Conservation (phyloP, 2,329 filamentous ascomycete genomes). For the Calonectria hongkongensis region DNA sequence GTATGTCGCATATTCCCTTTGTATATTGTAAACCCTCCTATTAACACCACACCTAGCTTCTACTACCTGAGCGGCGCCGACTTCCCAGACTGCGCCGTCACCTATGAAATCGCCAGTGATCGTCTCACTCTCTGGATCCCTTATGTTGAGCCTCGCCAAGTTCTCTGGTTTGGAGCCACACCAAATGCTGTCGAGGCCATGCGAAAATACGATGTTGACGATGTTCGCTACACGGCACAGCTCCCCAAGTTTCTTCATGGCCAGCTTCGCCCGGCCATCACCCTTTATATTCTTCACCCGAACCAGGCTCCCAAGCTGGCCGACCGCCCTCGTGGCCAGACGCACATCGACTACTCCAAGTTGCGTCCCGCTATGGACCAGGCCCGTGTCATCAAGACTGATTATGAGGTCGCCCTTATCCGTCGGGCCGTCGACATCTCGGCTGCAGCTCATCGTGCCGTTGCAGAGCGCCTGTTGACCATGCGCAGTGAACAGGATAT, state of each 20-base stretch:
- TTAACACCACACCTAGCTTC: slow-evolving; percentile 65
- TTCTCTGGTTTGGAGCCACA: slow-evolving; percentile 79
- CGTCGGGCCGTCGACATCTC: slow-evolving; percentile 88
- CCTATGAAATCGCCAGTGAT: slow-evolving; percentile 76
- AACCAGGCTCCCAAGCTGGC: slow-evolving; percentile 62
- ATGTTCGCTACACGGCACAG: slow-evolving; percentile 77
- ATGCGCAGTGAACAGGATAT: slow-evolving; percentile 88
- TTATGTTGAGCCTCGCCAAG: slow-evolving; percentile 75
- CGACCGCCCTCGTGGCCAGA: slow-evolving; percentile 61
- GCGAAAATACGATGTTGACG: slow-evolving; percentile 80
- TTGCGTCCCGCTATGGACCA: slow-evolving; percentile 85
- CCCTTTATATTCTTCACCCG: slow-evolving; percentile 68
- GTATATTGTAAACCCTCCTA: neutral
- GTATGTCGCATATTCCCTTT: slow-evolving; percentile 61
- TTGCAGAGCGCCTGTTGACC: slow-evolving; percentile 77
- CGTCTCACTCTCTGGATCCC: slow-evolving; percentile 84
- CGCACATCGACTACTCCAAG: slow-evolving; percentile 68
- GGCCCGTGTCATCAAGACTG: slow-evolving; percentile 87
- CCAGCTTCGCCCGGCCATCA: slow-evolving; percentile 63
- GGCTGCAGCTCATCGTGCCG: slow-evolving; percentile 83
- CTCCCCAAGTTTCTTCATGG: slow-evolving; percentile 67
- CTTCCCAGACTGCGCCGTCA: slow-evolving; percentile 73
- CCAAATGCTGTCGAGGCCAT: slow-evolving; percentile 78
- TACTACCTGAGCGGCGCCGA: slow-evolving; percentile 75
- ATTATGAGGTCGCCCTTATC: slow-evolving; percentile 90